Conservation (phyloP, 106 monocot genomes). For the Apostasia ramifera region DNA sequence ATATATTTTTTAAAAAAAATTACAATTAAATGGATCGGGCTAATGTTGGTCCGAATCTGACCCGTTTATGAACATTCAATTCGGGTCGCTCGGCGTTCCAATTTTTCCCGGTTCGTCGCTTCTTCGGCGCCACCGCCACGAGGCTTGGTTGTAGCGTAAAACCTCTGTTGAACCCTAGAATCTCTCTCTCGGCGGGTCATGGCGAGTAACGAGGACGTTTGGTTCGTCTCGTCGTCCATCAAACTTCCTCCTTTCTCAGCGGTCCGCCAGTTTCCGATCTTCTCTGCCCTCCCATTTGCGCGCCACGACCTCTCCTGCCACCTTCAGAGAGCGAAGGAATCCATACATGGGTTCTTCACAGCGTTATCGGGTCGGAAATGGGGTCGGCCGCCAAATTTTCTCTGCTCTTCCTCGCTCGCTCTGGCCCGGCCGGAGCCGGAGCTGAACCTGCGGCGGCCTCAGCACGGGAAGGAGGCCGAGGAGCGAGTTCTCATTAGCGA, state of each 20-base stretch:
- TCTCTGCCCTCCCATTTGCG: constrained; percentile 45
- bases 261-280: constrained; percentile 6
- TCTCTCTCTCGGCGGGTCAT: background rate
- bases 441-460: constrained; percentile 8
- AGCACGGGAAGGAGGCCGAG: constrained; percentile 48
- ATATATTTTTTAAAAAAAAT: too few species aligned
- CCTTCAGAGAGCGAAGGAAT: constrained; percentile 33
- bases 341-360: constrained; percentile 12
- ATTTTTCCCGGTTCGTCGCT: too few species aligned
- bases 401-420: constrained; percentile 19
- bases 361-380: background rate
- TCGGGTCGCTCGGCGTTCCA: too few species aligned
- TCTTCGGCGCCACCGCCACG: too few species aligned
- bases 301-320: constrained; percentile 24
- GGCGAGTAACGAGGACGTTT: constrained; percentile 19
- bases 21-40: too few species aligned
- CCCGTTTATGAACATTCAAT: too few species aligned
- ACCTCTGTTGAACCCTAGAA: too few species aligned
- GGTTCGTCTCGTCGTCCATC: constrained; percentile 51
- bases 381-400: constrained; percentile 4
- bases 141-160: too few species aligned
- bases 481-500: constrained; percentile 91
- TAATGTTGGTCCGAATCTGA: too few species aligned
- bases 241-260: constrained; percentile 26
- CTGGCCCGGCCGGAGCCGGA: constrained; percentile 10